Evolutionary conservation across 768 basidiomycete species (phyloP).

Genomic region (Macrocybe gigantea): DNA sequence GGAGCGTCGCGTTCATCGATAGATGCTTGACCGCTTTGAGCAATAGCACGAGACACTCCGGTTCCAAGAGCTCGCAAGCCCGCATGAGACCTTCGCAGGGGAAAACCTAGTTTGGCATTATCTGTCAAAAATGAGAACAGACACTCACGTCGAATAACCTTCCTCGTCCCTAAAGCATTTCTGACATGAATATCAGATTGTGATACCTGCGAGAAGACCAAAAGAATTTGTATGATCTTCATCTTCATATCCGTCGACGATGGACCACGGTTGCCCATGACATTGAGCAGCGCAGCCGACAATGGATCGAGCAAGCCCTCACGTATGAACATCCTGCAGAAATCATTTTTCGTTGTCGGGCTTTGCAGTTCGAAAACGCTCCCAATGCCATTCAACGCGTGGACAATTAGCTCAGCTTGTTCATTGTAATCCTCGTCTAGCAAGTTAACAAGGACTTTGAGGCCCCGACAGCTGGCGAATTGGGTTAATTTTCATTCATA

Average conservation of each 20-base stretch:
- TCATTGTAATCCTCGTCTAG: slow-evolving; percentile 94
- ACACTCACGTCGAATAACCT: slow-evolving; percentile 80
- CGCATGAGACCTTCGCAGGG: slow-evolving; percentile 64
- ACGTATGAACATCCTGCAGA: slow-evolving; percentile 96
- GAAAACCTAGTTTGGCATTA: neutral
- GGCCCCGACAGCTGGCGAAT: slow-evolving; percentile 74
- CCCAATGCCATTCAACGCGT: slow-evolving; percentile 90
- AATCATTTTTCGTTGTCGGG: slow-evolving; percentile 96
- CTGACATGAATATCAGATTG: slow-evolving; percentile 92
- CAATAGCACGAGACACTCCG: slow-evolving; percentile 83
- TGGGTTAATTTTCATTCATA: neutral
- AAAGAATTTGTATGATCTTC: slow-evolving; percentile 83
- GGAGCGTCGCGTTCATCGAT: slow-evolving; percentile 85
- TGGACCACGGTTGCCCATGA: slow-evolving; percentile 70
- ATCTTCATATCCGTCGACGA: slow-evolving; percentile 70
- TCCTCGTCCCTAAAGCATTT: slow-evolving; percentile 86
- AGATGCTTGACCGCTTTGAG: slow-evolving; percentile 95
- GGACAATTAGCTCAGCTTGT: slow-evolving; percentile 85
- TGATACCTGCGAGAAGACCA: slow-evolving; percentile 94
- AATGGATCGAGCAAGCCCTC: slow-evolving; percentile 94
- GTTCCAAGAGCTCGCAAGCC: slow-evolving; percentile 81
- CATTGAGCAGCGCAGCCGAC: slow-evolving; percentile 82
- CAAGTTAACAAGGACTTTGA: slow-evolving; percentile 91
- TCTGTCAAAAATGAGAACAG: neutral
- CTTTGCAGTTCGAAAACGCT: slow-evolving; percentile 96